These are phyloP conservation scores for Eucalyptus regnans DNA, from an alignment of 345 rosid species.

Conservation along the genomic window DNA sequence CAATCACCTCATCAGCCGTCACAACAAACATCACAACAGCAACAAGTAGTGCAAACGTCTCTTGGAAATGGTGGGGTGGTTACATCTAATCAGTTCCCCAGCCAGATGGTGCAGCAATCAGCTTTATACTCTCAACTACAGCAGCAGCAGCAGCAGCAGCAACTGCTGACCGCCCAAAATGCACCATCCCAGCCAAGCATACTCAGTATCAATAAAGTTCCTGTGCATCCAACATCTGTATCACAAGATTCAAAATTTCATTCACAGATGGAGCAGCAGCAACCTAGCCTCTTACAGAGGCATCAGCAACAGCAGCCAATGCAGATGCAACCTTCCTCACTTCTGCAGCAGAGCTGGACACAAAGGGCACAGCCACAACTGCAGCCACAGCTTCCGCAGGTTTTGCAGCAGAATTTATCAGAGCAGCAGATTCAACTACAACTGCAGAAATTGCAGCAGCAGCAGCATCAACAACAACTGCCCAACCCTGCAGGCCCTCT, in stretches of 20 bases:
- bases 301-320: conserved; percentile 48
- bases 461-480: conserved; percentile 15
- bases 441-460: conserved; percentile 50
- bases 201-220: conserved; percentile 24
- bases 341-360: conserved; percentile 38
- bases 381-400: conserved; percentile 26
- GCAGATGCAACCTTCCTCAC: conserved; percentile 7
- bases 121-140: conserved; percentile 38
- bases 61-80: conserved; percentile 29
- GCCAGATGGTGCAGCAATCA: conserved; percentile 37
- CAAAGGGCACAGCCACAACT: conserved; percentile 46
- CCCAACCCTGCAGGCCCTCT: conserved; percentile 42
- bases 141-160: conserved; percentile 49
- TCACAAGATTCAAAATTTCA: conserved; percentile 53
- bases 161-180: conserved; percentile 27
- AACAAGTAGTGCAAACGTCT: conserved; percentile 28
- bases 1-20: conserved; percentile 14
- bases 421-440: conserved; percentile 81
- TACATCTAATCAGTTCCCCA: conserved; percentile 34
- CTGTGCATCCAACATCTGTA: conserved; percentile 41
- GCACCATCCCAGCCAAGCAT: conserved; percentile 23
- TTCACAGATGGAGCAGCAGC: conserved; percentile 57
- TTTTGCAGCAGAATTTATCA: conserved; percentile 51
- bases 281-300: conserved; percentile 36
- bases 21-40: neutral